Base-by-base conservation (phyloP, 2,329 filamentous ascomycete species). In the Periglandula ipomoeae region DNA sequence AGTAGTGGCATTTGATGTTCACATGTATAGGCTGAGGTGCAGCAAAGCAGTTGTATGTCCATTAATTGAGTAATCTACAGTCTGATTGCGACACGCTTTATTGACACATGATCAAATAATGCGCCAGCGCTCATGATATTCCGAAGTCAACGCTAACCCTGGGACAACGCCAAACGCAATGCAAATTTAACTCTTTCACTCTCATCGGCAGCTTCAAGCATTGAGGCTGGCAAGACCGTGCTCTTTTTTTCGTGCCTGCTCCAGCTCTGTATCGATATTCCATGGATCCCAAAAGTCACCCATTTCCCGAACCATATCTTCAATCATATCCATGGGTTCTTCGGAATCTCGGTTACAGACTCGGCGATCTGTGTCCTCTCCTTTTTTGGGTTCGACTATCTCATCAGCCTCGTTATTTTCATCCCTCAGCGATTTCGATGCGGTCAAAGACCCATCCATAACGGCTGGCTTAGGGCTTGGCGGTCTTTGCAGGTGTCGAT, bases 401-500 rank as follows among this genome's bases (percentile, higher is more conserved):
- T 35, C 22, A 48, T 49, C 23, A 37, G 11, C 15, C 23, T 39
- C 35, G 23, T 38, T n/a, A 13, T 47, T 7, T 27, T 38, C 23
- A 10, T 15, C 17, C 5, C 4, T 19, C 17, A 52, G n/a, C 9
- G 56, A 48, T 22, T 65, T 61, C 3, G 56, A 55, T 19, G 54
- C 44, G 40, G 61, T 34, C 19, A 60, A 60, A 3, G 49, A 53
- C 27, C 59, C 55, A 10, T 56, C 61, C 57, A 61, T 61, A 10
- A 55, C 57, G 26, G 53, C 49, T 10, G 53, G 50, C n/a, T 52
- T 48, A n/a, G 60, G 59, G 34, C 58, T 60, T 20, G 48, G 47
- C n/a, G 52, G n/a, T 30, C 9, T 49, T 55, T 30, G 55, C 44
- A 52, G 75, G 72, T 64, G 17, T 65, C 68, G 4, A 70, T 71